A percentile compares a stretch with the other conserved stretches of the same genome.
Conservation (phyloP, 108 stramenopile species). For the Cyclotella choctawhatcheeana region DNA sequence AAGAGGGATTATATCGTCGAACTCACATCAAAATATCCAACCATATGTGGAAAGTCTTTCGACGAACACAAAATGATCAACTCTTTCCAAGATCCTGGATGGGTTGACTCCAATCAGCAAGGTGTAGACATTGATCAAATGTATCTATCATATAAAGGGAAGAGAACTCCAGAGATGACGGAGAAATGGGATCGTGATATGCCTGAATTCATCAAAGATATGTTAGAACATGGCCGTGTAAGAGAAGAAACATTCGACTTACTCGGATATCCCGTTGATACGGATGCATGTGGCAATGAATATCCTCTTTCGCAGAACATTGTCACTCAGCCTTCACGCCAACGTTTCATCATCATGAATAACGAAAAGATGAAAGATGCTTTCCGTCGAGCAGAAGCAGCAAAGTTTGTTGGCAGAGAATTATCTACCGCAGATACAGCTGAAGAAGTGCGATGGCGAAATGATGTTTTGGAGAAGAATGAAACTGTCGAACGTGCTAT, state of each 20-base stretch:
- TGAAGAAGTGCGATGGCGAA: background rate
- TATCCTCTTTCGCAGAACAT: background rate
- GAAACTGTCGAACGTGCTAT: background rate
- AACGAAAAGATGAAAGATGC: background rate
- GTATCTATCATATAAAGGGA: background rate
- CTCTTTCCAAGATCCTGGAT: background rate
- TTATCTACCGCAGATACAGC: background rate
- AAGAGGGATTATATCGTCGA: background rate
- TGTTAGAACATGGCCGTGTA: background rate
- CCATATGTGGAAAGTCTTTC: background rate
- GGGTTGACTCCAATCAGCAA: background rate
- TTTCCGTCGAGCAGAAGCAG: background rate
- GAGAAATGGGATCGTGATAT: background rate
- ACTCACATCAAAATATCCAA: background rate
- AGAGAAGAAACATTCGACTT: background rate
- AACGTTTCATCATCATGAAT: background rate
- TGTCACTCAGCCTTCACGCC: background rate
- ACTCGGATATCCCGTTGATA: background rate
- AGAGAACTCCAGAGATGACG: background rate
- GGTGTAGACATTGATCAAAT: background rate
- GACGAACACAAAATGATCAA: background rate
- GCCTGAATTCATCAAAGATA: background rate
- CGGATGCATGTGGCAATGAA: background rate
- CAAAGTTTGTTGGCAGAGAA: background rate
- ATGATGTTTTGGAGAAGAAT: background rate